Evolutionary conservation across 192 early-diverging fungal species (phyloP).

Genomic region (Mycoemilia scoparia): DNA sequence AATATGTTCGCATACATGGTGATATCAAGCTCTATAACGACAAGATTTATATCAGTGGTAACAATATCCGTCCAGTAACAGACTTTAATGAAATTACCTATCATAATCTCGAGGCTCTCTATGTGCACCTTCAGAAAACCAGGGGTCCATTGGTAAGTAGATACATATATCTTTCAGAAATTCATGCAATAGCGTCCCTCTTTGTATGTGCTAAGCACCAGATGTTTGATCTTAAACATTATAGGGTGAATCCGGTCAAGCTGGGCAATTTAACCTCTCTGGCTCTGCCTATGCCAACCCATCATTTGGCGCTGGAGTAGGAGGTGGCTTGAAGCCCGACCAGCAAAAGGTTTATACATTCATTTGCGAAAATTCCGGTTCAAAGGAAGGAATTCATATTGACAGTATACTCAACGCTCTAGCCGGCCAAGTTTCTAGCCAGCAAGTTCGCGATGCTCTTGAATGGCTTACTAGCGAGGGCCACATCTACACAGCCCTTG

Average conservation of each 20-base stretch:
- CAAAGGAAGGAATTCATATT: slow-evolving; percentile 29
- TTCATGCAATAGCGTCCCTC: no score
- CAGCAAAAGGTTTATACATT: slow-evolving; percentile 2
- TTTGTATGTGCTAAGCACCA: no score
- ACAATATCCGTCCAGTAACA: slow-evolving; percentile 39
- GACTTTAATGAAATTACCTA: slow-evolving; percentile 61
- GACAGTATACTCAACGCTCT: slow-evolving; percentile 19
- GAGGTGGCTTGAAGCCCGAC: neutral
- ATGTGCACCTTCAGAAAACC: slow-evolving; percentile 40
- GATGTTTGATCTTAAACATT: no score
- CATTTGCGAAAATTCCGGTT: neutral
- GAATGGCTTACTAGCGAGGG: slow-evolving; percentile 43
- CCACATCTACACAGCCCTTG: slow-evolving; percentile 43
- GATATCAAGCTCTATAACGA: slow-evolving; percentile 43
- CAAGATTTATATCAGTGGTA: slow-evolving; percentile 31
- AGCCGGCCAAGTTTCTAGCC: slow-evolving; percentile 9
- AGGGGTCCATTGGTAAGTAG: no score
- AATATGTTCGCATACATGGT: slow-evolving; percentile 59
- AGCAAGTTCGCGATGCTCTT: slow-evolving; percentile 18
- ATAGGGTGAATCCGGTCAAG: no score
- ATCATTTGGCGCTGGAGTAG: neutral
- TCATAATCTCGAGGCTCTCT: slow-evolving; percentile 51
- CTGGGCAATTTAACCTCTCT: no score
- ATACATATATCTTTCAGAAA: no score
- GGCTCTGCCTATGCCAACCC: no score